Percentiles rank a stretch among this genome's conserved stretches.
Evolutionary conservation across 148 eudicot genomes (phyloP).

Genomic region (Salicornia ramosissima): DNA sequence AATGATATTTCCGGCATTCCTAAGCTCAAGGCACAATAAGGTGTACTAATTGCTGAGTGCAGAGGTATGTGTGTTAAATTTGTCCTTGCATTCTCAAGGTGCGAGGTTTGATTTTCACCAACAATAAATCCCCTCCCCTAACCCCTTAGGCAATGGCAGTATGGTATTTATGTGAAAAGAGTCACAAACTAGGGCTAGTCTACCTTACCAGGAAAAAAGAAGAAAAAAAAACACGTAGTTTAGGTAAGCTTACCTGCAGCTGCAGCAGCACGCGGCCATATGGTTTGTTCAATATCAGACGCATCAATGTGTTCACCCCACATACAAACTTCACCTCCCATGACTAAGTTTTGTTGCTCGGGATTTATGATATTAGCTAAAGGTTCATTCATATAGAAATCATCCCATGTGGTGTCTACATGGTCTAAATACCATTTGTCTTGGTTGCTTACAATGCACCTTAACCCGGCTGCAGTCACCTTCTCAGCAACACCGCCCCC

Average conservation of each 20-base stretch:
- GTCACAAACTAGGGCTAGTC: too few species aligned
- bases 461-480: slow-evolving; percentile 68
- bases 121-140: too few species aligned
- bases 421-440: slow-evolving; percentile 88
- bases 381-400: slow-evolving; percentile 67
- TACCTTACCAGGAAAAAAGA: too few species aligned
- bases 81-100: not conserved
- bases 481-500: slow-evolving; percentile 62
- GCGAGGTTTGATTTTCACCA: too few species aligned
- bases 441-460: slow-evolving; percentile 95
- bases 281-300: slow-evolving; percentile 80
- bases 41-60: not conserved
- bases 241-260: slow-evolving; percentile 65
- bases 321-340: slow-evolving; percentile 94
- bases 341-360: slow-evolving; percentile 48
- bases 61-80: not conserved
- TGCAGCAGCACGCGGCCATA: slow-evolving; percentile 99
- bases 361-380: slow-evolving; percentile 54
- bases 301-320: slow-evolving; percentile 89
- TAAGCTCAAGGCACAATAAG: not conserved
- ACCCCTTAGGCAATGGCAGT: too few species aligned
- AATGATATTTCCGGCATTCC: not conserved
- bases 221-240: not conserved
- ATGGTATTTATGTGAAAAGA: too few species aligned
- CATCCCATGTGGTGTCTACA: slow-evolving; percentile 59